A percentile compares a stretch with the other conserved stretches of the same genome.
phyloP scores from a whole-genome alignment of 306 rosid species.

The Ormosia emarginata region DNA sequence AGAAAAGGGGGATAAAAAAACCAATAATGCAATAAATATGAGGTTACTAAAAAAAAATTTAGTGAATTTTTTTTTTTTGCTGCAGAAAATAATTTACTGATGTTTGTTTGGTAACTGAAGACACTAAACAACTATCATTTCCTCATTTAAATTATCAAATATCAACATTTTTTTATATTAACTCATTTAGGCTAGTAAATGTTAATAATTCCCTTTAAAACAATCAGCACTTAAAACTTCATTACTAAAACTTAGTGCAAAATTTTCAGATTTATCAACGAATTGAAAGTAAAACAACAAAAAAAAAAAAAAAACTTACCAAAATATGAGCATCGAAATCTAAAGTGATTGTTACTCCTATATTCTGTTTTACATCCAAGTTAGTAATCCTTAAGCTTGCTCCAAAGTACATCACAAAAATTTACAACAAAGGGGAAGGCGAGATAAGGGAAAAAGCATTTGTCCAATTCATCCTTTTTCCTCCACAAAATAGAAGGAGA shows the following conservation, averaged over 20 bases:
- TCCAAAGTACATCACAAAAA: conserved; percentile 24
- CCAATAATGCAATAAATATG: not conserved
- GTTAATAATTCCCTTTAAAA: not conserved
- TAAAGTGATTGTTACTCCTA: not conserved
- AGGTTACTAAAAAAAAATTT: too few relatives aligned
- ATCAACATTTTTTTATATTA: not conserved
- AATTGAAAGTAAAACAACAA: not conserved
- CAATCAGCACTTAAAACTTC: not conserved
- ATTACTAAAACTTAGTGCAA: not conserved
- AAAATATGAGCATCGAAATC: not conserved
- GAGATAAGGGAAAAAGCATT: not conserved
- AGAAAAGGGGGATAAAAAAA: not conserved
- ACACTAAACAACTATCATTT: not conserved
- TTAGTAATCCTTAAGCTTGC: not conserved
- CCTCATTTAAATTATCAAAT: not conserved
- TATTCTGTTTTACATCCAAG: conserved; percentile 9
- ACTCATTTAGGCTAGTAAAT: not conserved
- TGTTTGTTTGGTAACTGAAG: not conserved
- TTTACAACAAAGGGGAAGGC: conserved; percentile 6
- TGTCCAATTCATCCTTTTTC: not conserved
- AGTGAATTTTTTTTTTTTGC: too few relatives aligned
- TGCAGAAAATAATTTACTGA: too few relatives aligned
- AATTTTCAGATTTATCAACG: not conserved
- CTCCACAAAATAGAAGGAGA: conserved; percentile 7
- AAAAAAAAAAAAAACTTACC: not conserved